Evolutionary conservation across 116 monocot genomes (phyloP), one percentile per base, ranked within the genome.

Genomic region (Phalaenopsis hybrid): DNA sequence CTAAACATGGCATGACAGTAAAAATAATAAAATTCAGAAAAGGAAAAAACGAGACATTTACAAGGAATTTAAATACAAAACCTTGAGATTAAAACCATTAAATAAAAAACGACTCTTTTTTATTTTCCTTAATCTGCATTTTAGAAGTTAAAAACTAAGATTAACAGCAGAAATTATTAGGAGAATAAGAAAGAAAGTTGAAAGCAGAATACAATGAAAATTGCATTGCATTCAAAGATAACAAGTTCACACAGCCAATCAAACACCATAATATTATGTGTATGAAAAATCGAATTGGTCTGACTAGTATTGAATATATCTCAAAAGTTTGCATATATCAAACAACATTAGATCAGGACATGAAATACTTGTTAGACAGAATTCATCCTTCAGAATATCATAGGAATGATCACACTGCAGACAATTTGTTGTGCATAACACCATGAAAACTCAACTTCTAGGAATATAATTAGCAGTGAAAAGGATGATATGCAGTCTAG

Each of bases 1-100:
- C 99, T 99, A 85, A 44, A 55, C 82, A 88, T 37, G 84, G 78
- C 57, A 65, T 65, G 28, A 85, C 10, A 79, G 50, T 79, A 72
- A 74, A 25, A 63, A 6, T 25, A 15, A 46, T 46, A 49, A 55
- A 52, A 46, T 6, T 18, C 31, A 55, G 33, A 67, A 67, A 67
- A 55, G 55, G 15, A 12, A 55, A 55, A 67, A 67, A 67, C 0
- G 28, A 11, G 25, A 67, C 67, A 21, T 8, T 65, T 25, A 67
- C 7, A 67, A 67, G 28, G 67, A 67, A 67, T 67, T 67, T 67
- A 28, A 28, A 67, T 10, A 28, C 8, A 1, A 28, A 67, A 67
- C 67, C 9, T 6, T 28, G 67, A 15, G 67, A 11, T 28, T 67
- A 25, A 67, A 67, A 67, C 21, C 67, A 67, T 28, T 55, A 23